These are phyloP conservation scores for Phaeomoniella chlamydospora DNA, from an alignment of 2,329 filamentous ascomycete species.

Conservation along the genomic window DNA sequence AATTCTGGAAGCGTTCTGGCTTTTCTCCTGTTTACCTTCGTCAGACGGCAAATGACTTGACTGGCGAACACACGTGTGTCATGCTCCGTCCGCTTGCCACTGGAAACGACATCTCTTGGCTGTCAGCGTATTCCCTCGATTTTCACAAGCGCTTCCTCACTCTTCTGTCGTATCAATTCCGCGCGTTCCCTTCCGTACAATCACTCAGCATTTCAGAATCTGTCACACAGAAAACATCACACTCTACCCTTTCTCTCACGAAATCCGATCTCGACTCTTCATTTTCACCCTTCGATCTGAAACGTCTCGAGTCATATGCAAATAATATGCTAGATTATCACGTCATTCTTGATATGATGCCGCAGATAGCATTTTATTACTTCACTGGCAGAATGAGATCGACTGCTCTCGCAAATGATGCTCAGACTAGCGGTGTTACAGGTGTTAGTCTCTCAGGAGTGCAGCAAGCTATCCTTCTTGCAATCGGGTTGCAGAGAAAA, in stretches of 20 bases:
- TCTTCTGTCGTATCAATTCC: slow-evolving; percentile 85
- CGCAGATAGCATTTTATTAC: slow-evolving; percentile 66
- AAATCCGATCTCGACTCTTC: slow-evolving; percentile 64
- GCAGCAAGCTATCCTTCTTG: slow-evolving; percentile 77
- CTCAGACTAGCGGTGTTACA: background rate
- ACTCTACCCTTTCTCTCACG: slow-evolving; percentile 42
- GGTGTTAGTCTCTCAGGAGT: slow-evolving; percentile 62
- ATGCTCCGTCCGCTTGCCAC: slow-evolving; percentile 71
- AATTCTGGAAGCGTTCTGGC: slow-evolving; percentile 84
- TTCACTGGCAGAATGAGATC: slow-evolving; percentile 61
- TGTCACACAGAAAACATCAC: slow-evolving; percentile 56
- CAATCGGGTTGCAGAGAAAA: slow-evolving; percentile 81
- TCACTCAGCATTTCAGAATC: slow-evolving; percentile 83
- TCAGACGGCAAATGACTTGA: slow-evolving; percentile 91
- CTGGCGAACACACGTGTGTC: slow-evolving; percentile 93
- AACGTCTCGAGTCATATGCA: slow-evolving; percentile 86
- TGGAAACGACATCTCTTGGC: slow-evolving; percentile 62
- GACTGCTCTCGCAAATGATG: slow-evolving; percentile 18
- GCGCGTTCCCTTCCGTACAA: slow-evolving; percentile 60
- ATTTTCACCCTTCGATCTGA: slow-evolving; percentile 85
- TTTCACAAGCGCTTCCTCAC: slow-evolving; percentile 90
- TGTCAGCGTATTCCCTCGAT: slow-evolving; percentile 79
- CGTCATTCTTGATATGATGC: slow-evolving; percentile 86
- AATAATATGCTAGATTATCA: slow-evolving; percentile 98
- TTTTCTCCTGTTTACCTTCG: slow-evolving; percentile 88